Conservation (phyloP, 2,329 filamentous ascomycete species). For the Cryphonectria parasitica region DNA sequence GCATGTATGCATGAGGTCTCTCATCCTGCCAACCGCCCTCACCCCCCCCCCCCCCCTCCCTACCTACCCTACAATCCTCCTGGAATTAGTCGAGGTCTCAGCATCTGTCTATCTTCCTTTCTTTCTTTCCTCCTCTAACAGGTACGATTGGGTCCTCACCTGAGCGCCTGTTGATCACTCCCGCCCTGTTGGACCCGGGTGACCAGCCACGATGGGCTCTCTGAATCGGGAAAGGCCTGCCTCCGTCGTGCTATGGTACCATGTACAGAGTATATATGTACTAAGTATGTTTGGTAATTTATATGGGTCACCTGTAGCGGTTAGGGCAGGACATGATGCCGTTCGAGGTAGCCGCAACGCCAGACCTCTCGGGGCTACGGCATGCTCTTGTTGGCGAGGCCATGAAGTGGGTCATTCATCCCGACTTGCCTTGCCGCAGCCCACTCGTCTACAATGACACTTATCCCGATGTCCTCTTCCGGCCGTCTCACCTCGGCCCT, state of each 20-base stretch:
- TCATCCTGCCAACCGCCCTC: too few species aligned
- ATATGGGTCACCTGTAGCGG: not conserved
- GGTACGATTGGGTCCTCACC: conserved; percentile 8
- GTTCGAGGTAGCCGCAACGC: conserved; percentile 19
- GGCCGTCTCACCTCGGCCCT: not conserved
- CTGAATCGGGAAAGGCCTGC: not conserved
- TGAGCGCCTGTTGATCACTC: conserved; percentile 3
- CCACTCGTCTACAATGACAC: conserved; percentile 1
- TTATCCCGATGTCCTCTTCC: conserved; percentile 15
- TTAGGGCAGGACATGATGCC: conserved; percentile 15
- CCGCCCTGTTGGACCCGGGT: not conserved
- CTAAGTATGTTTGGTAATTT: not conserved
- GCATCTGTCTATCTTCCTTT: not conserved
- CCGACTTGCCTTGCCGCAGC: conserved; percentile 22
- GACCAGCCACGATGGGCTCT: not conserved
- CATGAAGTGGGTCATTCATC: conserved; percentile 16
- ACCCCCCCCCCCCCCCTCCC: too few species aligned
- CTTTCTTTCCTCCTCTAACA: not conserved
- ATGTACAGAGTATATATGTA: not conserved
- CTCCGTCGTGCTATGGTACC: not conserved
- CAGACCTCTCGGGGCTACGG: conserved; percentile 17
- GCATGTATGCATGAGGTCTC: not conserved
- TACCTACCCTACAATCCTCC: not conserved
- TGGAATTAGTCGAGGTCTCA: not conserved
- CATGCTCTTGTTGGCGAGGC: conserved; percentile 14